Evolutionary conservation across 73 alveolate genomes (phyloP).

Genomic region (Paramecium tetraurelia): DNA sequence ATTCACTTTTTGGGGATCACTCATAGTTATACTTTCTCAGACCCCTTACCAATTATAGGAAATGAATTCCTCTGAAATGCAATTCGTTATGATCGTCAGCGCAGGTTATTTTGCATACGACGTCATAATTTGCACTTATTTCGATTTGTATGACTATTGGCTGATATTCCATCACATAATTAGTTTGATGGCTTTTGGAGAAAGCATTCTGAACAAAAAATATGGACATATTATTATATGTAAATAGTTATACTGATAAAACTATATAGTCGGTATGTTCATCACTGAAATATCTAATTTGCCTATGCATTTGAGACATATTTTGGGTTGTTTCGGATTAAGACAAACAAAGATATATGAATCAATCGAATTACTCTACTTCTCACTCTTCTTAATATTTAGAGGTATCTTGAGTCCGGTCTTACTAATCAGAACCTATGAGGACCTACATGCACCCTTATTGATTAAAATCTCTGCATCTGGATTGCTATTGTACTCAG

Average conservation of each 20-base stretch:
- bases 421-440: not conserved
- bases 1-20: conserved; percentile 29
- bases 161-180: conserved; percentile 36
- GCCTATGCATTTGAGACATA: conserved; percentile 28
- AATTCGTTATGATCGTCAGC: not conserved
- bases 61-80: not conserved
- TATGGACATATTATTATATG: conserved; percentile 23
- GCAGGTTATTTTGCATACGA: conserved; percentile 46
- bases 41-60: not conserved
- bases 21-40: not conserved
- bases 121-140: conserved; percentile 7
- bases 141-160: conserved; percentile 45
- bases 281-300: conserved; percentile 21
- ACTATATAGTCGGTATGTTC: conserved; percentile 18
- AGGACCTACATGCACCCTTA: not conserved
- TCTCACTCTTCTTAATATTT: not conserved
- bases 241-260: not conserved
- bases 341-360: conserved; percentile 8
- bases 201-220: not conserved
- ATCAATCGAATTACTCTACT: not conserved
- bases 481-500: not conserved
- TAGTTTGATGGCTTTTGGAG: not conserved
- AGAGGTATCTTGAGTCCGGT: conserved; percentile 31
- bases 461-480: not conserved
- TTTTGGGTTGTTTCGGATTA: not conserved